A percentile compares a stretch with the other conserved stretches of the same genome.
phyloP scores from a whole-genome alignment of 2,329 filamentous ascomycete genomes.

The Drechslerella stenobrocha region DNA sequence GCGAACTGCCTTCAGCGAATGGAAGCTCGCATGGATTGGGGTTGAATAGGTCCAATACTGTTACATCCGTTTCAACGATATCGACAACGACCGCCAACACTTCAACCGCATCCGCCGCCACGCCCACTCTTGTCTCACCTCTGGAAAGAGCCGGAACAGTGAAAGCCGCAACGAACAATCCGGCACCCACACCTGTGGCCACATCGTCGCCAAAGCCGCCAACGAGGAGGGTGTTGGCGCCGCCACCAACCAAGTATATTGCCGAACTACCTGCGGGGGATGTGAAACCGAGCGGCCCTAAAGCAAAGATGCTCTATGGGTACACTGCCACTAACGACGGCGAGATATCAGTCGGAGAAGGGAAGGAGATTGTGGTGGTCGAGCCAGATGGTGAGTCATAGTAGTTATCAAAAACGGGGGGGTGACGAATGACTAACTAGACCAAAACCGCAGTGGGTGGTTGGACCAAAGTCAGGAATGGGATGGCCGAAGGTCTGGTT shows the following conservation, averaged over 20 bases:
- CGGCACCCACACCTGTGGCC: constrained; percentile 11
- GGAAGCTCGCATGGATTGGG: constrained; percentile 13
- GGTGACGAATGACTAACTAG: constrained; percentile 5
- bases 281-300: constrained; percentile 59
- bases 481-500: constrained; percentile 78
- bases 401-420: constrained; percentile 53
- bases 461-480: constrained; percentile 81
- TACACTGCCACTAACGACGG: constrained; percentile 81
- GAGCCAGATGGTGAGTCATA: constrained; percentile 79
- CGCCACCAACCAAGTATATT: constrained; percentile 80
- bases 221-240: constrained; percentile 71
- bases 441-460: constrained; percentile 58
- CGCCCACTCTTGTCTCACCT: not conserved
- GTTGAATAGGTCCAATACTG: constrained; percentile 50
- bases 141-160: constrained; percentile 27
- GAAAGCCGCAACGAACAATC: constrained; percentile 11
- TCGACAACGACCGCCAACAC: constrained; percentile 17
- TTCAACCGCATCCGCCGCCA: not conserved
- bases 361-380: constrained; percentile 73
- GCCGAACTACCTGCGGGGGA: constrained; percentile 63
- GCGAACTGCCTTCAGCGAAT: constrained; percentile 45
- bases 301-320: constrained; percentile 86
- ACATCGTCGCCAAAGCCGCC: constrained; percentile 41
- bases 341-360: constrained; percentile 78
- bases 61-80: constrained; percentile 49